Evolutionary conservation across 805 yeast genomes (phyloP), one percentile per base, ranked within the genome.

Genomic region (Zygosaccharomyces kombuchaensis): DNA sequence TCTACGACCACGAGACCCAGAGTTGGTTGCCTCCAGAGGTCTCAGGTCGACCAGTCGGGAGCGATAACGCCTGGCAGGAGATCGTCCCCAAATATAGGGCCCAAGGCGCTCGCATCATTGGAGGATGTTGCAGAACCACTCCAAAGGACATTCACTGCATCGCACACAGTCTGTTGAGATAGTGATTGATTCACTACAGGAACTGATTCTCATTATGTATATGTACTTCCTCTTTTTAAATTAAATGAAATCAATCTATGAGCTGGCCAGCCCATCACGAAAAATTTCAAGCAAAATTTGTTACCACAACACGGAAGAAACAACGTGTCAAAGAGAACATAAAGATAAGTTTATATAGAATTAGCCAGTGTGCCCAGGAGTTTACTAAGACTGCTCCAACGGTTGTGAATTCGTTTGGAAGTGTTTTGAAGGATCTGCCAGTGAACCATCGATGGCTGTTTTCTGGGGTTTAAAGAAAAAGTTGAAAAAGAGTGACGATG

Each of bases 101-200:
- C 2, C 57, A 59, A 6, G 71, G 73, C 7, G 74, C 74, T 2
- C 71, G 73, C 29, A 71, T 83, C 7, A 67, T 85, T 44, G 93
- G 93, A 7, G 91, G 90, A 2, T 85, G 91, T 62, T 85, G 91
- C 51, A 71, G 87, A 53, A 82, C 87, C 1, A 72, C 79, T 0
- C 88, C 89, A 0, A 53, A 58, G 1, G 79, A 62, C 39, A 61
- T 61, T 34, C 37, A 47, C 10, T 41, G 46, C 12, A 35, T 30
- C 4, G 57, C 59, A 19, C 21, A 19, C 21, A 13, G 32, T 14
- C 32, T 13, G 12, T 7, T 6, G 32, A n/a, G 32, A 7, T 6
- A 29, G 16, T 29, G 32, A 29, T 12, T 29, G 14, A 7, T 4
- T 13, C 32, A 29, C 10, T 29, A n/a, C 12, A 14, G 32, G 16